Conservation (phyloP, 331 rosid species). For the Cydonia oblonga region DNA sequence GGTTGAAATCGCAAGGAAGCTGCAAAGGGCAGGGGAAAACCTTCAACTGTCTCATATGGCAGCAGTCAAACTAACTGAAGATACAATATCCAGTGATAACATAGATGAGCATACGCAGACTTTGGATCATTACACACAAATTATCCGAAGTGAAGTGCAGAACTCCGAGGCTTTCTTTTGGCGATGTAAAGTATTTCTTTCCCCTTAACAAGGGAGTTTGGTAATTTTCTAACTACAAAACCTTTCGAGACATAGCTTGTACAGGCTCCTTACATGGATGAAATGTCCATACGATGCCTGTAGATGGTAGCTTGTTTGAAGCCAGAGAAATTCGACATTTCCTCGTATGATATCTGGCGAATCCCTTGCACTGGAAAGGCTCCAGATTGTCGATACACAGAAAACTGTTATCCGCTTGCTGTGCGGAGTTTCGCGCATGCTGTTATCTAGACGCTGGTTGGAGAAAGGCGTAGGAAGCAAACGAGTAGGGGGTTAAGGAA, state of each 20-base stretch:
- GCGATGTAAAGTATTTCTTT: slow-evolving; percentile 47
- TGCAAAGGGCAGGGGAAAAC: slow-evolving; percentile 67
- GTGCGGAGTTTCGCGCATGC: neutral
- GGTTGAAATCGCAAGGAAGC: slow-evolving; percentile 66
- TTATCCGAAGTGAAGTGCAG: slow-evolving; percentile 40
- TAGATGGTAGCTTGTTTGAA: neutral
- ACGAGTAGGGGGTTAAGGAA: neutral
- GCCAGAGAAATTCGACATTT: neutral
- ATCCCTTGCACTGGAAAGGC: neutral
- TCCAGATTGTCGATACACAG: neutral
- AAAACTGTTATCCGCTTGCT: neutral
- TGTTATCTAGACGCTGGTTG: neutral
- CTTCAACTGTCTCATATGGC: slow-evolving; percentile 79
- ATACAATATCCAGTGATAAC: slow-evolving; percentile 46
- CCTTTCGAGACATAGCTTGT: neutral
- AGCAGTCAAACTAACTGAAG: slow-evolving; percentile 69
- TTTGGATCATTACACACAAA: slow-evolving; percentile 51
- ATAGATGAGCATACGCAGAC: slow-evolving; percentile 65
- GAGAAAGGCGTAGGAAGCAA: neutral
- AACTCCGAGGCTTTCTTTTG: slow-evolving; percentile 64
- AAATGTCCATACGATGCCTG: neutral
- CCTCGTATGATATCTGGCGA: neutral
- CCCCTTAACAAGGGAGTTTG: slow-evolving; percentile 21
- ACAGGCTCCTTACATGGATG: neutral
- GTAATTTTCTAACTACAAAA: neutral